Conservation (phyloP, 2,329 filamentous ascomycete species). For the Aureobasidium zeae region DNA sequence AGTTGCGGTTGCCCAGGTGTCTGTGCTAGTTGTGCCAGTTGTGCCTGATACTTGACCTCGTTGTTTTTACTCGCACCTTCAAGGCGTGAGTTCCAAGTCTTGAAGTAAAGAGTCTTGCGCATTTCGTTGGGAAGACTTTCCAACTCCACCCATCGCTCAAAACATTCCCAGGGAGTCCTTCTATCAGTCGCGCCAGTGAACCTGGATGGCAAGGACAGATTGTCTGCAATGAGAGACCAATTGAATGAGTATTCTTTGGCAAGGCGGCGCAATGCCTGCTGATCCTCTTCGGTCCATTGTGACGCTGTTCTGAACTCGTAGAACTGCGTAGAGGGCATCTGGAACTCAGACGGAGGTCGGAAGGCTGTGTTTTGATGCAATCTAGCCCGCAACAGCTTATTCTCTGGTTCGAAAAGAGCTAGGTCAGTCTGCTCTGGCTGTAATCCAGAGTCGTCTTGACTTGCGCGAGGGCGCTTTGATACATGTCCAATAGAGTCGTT, state of each 20-base stretch:
- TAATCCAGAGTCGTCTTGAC: conserved; percentile 36
- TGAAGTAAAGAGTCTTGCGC: conserved; percentile 93
- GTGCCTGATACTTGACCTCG: conserved; percentile 47
- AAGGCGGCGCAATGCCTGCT: conserved; percentile 75
- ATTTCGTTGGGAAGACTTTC: conserved; percentile 89
- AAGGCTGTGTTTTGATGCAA: conserved; percentile 89
- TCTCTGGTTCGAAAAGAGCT: conserved; percentile 80
- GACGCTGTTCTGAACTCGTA: conserved; percentile 81
- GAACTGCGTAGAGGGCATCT: conserved; percentile 83
- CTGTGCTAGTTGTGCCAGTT: conserved; percentile 47
- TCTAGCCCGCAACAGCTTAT: conserved; percentile 80
- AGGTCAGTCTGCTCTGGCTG: conserved; percentile 65
- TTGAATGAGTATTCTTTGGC: conserved; percentile 95
- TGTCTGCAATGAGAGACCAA: conserved; percentile 86
- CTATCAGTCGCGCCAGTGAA: conserved; percentile 82
- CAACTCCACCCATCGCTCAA: conserved; percentile 88
- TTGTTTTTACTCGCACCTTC: conserved; percentile 54
- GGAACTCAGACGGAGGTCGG: conserved; percentile 79
- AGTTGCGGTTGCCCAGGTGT: conserved; percentile 43
- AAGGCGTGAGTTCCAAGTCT: conserved; percentile 55
- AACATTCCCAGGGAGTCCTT: conserved; percentile 95
- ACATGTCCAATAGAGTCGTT: neutral
- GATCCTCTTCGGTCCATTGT: conserved; percentile 83
- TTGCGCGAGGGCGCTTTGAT: conserved; percentile 22
- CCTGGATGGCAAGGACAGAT: conserved; percentile 62